Percentiles rank a stretch among this genome's conserved stretches.
phyloP scores from a whole-genome alignment of 2,329 filamentous ascomycete species.

The Trichoderma oligosporum region DNA sequence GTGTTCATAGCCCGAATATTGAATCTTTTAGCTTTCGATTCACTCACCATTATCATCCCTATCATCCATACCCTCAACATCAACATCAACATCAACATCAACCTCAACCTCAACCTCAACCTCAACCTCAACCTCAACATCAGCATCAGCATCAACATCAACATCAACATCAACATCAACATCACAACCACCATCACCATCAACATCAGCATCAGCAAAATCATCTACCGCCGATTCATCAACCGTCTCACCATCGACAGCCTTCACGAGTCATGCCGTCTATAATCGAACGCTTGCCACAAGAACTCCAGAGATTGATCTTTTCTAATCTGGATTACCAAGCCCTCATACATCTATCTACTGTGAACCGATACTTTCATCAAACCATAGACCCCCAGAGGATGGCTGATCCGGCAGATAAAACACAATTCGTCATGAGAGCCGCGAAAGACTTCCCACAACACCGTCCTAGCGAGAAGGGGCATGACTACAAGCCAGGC shows the following conservation, averaged over 20 bases:
- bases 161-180: not conserved
- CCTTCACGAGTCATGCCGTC: conserved; percentile 24
- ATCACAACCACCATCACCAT: not conserved
- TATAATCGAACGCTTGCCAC: conserved; percentile 34
- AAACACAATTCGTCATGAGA: conserved; percentile 40
- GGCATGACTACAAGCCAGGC: conserved; percentile 37
- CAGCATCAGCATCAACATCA: not conserved
- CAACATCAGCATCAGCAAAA: not conserved
- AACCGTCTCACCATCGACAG: conserved; percentile 19
- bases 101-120: not conserved
- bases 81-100: conserved; percentile 9
- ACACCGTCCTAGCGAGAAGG: conserved; percentile 38
- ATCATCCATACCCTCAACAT: conserved; percentile 15
- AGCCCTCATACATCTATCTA: conserved; percentile 39
- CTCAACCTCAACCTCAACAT: not conserved
- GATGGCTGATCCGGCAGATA: conserved; percentile 36
- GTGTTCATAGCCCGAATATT: conserved; percentile 9
- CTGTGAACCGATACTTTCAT: conserved; percentile 36
- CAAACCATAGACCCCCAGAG: conserved; percentile 32
- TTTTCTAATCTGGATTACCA: conserved; percentile 39
- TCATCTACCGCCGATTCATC: not conserved
- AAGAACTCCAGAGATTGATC: conserved; percentile 34
- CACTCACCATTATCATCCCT: conserved; percentile 6
- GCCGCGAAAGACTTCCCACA: conserved; percentile 41
- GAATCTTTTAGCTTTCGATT: conserved; percentile 10